These are phyloP conservation scores for Ceratobasidium sp. DNA, from an alignment of 1,284 basidiomycete genomes.

Conservation along the genomic window DNA sequence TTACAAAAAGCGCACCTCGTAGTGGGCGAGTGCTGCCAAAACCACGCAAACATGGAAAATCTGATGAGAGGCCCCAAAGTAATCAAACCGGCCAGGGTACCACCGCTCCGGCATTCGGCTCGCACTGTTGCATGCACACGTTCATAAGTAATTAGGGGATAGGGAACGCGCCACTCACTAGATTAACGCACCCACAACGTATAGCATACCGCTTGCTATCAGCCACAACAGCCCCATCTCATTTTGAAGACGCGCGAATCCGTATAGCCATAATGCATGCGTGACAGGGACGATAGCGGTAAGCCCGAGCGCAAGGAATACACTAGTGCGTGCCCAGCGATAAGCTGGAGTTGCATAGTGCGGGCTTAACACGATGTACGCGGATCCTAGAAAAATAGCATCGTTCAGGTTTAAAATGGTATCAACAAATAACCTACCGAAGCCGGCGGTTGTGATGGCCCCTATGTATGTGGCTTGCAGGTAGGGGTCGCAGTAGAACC, in stretches of 20 bases:
- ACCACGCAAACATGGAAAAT: conserved; percentile 90
- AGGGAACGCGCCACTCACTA: conserved; percentile 73
- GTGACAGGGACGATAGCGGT: conserved; percentile 78
- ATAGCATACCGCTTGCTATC: conserved; percentile 74
- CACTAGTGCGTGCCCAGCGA: conserved; percentile 80
- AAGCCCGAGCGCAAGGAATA: conserved; percentile 86
- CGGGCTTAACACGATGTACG: conserved; percentile 84
- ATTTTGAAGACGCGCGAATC: conserved; percentile 65
- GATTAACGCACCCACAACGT: conserved; percentile 81
- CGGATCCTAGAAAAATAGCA: conserved; percentile 64
- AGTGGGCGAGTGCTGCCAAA: conserved; percentile 82
- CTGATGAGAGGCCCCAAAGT: conserved; percentile 84
- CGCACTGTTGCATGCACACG: conserved; percentile 65
- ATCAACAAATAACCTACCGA: conserved; percentile 64
- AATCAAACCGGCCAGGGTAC: conserved; percentile 84
- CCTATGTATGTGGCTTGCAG: conserved; percentile 68
- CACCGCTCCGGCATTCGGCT: conserved; percentile 85
- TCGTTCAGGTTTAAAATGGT: conserved; percentile 47
- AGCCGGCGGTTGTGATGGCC: conserved; percentile 69
- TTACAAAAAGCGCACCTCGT: conserved; percentile 56
- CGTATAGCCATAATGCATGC: conserved; percentile 75
- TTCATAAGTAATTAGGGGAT: conserved; percentile 46
- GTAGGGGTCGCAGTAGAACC: conserved; percentile 74
- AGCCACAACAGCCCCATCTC: conserved; percentile 81
- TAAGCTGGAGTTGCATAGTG: conserved; percentile 82